Percentiles rank a stretch among this genome's conserved stretches.
phyloP scores from a whole-genome alignment of 441 rosid species.

The Populus trichocarpa region DNA sequence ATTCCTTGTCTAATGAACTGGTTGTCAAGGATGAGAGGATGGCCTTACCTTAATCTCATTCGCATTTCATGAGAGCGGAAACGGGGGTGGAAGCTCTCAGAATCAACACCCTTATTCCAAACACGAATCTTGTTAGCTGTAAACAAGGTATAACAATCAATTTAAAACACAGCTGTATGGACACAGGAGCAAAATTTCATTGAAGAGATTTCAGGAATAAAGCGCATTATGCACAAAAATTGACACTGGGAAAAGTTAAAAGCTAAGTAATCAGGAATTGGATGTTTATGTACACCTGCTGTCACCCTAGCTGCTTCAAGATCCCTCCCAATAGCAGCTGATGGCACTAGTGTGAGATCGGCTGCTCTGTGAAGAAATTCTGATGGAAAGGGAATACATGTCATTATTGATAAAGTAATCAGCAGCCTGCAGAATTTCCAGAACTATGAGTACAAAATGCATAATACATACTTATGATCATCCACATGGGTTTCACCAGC shows the following conservation, averaged over 20 bases:
- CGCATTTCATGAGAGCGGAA: conserved; percentile 81
- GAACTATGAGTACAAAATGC: background rate
- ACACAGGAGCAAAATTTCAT: background rate
- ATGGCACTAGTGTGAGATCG: conserved; percentile 94
- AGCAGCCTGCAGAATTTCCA: background rate
- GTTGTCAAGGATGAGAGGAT: background rate
- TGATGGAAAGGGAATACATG: conserved; percentile 26
- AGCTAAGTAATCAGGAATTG: background rate
- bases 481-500: conserved; percentile 99
- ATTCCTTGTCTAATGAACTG: conserved; percentile 3
- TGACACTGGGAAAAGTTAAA: background rate
- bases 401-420: background rate
- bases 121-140: conserved; percentile 90
- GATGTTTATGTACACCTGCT: conserved; percentile 54
- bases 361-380: conserved; percentile 98
- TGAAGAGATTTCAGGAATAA: background rate
- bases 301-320: conserved; percentile 81
- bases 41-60: conserved; percentile 58
- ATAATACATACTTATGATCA: conserved; percentile 65
- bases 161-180: background rate
- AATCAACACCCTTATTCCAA: conserved; percentile 99
- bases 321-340: conserved; percentile 85
- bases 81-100: conserved; percentile 81
- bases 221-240: background rate
- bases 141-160: conserved; percentile 12